These are phyloP conservation scores for Croton setiger DNA, from an alignment of 441 rosid genomes.

Conservation along the genomic window DNA sequence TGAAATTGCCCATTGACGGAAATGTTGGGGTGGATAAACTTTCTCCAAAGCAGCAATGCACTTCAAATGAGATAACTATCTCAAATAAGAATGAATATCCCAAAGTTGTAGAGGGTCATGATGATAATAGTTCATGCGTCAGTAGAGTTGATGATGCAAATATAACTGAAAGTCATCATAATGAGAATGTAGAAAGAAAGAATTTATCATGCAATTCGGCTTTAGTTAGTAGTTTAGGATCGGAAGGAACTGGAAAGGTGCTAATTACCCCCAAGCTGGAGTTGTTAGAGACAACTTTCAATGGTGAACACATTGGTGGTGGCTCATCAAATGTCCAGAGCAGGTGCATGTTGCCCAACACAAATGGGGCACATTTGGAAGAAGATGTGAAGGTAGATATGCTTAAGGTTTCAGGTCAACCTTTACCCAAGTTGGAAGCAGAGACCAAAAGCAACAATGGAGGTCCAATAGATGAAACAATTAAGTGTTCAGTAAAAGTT, in stretches of 20 bases:
- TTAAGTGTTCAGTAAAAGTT: conserved; percentile 34
- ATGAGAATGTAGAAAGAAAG: conserved; percentile 39
- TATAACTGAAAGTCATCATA: conserved; percentile 27
- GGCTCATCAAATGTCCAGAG: conserved; percentile 33
- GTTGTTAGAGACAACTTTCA: conserved; percentile 29
- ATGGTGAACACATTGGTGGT: conserved; percentile 33
- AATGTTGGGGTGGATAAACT: conserved; percentile 29
- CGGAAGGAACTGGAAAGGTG: conserved; percentile 36
- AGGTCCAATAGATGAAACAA: conserved; percentile 31
- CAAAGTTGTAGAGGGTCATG: conserved; percentile 53
- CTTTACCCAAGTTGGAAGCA: conserved; percentile 31
- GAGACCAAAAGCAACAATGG: conserved; percentile 34
- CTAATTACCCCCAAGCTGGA: conserved; percentile 33
- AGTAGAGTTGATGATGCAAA: conserved; percentile 37
- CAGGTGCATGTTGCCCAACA: conserved; percentile 7
- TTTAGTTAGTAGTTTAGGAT: conserved; percentile 43
- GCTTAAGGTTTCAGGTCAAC: conserved; percentile 28
- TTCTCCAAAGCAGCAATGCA: conserved; percentile 31
- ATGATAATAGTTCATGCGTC: conserved; percentile 50
- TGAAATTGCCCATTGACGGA: conserved; percentile 32
- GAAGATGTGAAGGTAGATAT: conserved; percentile 24
- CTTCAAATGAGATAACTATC: conserved; percentile 27
- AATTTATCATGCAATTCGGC: conserved; percentile 41
- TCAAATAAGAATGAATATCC: conserved; percentile 36
- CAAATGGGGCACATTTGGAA: conserved; percentile 19